A percentile compares a stretch with the other conserved stretches of the same genome.
Evolutionary conservation across 768 basidiomycete genomes (phyloP).

Genomic region (Agaricus blazei): DNA sequence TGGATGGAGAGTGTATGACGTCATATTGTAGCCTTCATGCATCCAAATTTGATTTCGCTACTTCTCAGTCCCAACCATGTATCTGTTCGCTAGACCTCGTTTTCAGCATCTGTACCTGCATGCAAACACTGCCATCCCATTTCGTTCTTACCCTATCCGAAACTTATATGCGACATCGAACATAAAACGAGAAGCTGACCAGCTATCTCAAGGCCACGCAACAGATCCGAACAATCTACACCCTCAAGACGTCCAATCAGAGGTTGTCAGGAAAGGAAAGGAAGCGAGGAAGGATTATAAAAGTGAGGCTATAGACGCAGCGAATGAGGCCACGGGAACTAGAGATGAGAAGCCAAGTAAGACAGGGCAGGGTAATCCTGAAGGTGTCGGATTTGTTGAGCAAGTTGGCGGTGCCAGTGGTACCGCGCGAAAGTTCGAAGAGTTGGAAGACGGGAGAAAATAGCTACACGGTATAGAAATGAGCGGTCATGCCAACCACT

Average conservation of each 20-base stretch:
- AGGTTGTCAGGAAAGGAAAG: slow-evolving; percentile 13
- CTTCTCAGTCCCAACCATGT: not conserved
- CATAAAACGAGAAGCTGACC: slow-evolving; percentile 7
- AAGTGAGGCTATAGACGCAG: slow-evolving; percentile 15
- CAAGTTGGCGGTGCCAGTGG: slow-evolving; percentile 19
- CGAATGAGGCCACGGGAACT: slow-evolving; percentile 4
- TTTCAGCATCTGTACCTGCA: not conserved
- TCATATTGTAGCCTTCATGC: not conserved
- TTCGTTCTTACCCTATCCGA: not conserved
- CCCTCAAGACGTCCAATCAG: slow-evolving; percentile 13
- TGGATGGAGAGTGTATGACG: not conserved
- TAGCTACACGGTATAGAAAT: not conserved
- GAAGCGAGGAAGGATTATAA: slow-evolving; percentile 10
- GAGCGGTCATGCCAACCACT: no score
- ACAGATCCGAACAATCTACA: slow-evolving; percentile 15
- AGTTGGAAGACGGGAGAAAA: not conserved
- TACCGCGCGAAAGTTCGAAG: slow-evolving; percentile 15
- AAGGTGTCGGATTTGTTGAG: slow-evolving; percentile 19
- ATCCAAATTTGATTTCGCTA: not conserved
- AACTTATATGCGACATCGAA: not conserved
- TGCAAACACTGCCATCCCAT: not conserved
- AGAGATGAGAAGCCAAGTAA: slow-evolving; percentile 8
- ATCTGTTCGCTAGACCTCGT: not conserved
- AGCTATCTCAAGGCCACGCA: slow-evolving; percentile 15
- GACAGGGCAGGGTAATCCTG: slow-evolving; percentile 17